A percentile compares a stretch with the other conserved stretches of the same genome.
Evolutionary conservation across 768 basidiomycete species (phyloP).

Genomic region (Mycena galopus): DNA sequence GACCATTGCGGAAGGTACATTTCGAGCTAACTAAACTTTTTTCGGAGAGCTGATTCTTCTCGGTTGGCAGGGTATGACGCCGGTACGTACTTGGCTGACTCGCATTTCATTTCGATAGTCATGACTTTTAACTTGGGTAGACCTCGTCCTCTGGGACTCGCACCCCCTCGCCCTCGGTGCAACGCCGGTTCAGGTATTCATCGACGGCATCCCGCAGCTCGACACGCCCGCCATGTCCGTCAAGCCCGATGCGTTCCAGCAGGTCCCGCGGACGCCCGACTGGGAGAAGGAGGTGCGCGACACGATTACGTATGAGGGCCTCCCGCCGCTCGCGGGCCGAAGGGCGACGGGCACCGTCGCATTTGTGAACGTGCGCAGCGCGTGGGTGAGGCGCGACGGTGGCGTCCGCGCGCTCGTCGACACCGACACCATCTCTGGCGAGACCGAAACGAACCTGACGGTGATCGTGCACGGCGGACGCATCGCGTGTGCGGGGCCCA

Average conservation of each 20-base stretch:
- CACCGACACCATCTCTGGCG: not conserved
- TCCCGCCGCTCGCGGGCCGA: slow-evolving; percentile 71
- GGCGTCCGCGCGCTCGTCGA: slow-evolving; percentile 34
- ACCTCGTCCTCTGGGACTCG: slow-evolving; percentile 75
- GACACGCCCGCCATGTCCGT: slow-evolving; percentile 45
- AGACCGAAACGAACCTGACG: not conserved
- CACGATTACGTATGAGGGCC: slow-evolving; percentile 72
- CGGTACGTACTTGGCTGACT: slow-evolving; percentile 42
- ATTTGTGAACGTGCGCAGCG: slow-evolving; percentile 66
- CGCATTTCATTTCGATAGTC: not conserved
- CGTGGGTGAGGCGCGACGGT: slow-evolving; percentile 43
- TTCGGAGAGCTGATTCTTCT: not conserved
- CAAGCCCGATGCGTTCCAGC: slow-evolving; percentile 66
- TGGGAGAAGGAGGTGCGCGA: slow-evolving; percentile 72
- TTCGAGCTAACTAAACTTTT: not conserved
- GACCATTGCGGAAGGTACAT: slow-evolving; percentile 63
- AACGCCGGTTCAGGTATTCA: slow-evolving; percentile 84
- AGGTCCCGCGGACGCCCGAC: slow-evolving; percentile 64
- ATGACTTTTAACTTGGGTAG: too few species aligned
- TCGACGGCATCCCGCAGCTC: slow-evolving; percentile 85
- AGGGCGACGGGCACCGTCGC: slow-evolving; percentile 53
- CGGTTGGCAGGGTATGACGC: slow-evolving; percentile 74
- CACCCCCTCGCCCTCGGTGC: slow-evolving; percentile 86
- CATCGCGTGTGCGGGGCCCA: slow-evolving; percentile 2
- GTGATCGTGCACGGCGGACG: slow-evolving; percentile 2